phyloP scores from a whole-genome alignment of 768 basidiomycete species.

The Coprinellus micaceus region DNA sequence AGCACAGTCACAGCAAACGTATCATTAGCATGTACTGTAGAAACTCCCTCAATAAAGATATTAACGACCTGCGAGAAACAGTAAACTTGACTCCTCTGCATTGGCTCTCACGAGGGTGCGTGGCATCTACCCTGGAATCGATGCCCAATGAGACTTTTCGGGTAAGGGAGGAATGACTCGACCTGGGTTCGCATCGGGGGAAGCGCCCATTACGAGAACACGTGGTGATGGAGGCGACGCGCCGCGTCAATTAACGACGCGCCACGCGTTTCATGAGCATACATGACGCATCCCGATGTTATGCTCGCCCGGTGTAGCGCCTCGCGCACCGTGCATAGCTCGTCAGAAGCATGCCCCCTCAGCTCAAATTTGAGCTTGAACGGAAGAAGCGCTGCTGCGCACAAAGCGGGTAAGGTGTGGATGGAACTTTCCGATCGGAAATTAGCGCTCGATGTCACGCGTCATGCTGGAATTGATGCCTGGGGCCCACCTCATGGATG shows the following conservation, averaged over 20 bases:
- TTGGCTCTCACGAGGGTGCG: background rate
- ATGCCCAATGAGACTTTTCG: background rate
- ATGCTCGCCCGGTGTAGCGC: too few species aligned
- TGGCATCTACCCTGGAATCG: background rate
- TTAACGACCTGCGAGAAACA: background rate
- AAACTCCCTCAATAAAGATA: background rate
- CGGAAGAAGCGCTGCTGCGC: too few species aligned
- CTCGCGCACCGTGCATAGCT: too few species aligned
- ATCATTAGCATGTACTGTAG: background rate
- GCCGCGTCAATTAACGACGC: constrained; percentile 3
- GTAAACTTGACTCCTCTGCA: background rate
- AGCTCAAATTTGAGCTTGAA: too few species aligned
- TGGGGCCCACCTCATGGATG: background rate
- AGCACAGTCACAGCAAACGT: background rate
- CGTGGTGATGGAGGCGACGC: background rate
- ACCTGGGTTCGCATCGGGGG: background rate
- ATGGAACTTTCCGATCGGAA: too few species aligned
- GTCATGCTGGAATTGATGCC: too few species aligned
- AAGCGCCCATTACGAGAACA: background rate
- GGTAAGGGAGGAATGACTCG: background rate
- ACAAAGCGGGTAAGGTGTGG: too few species aligned
- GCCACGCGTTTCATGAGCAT: background rate
- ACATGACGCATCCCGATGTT: too few species aligned
- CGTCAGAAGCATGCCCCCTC: too few species aligned
- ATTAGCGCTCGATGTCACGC: too few species aligned